These are phyloP conservation scores for Fusarium veterinarium DNA, from an alignment of 2,329 filamentous ascomycete genomes.

Conservation along the genomic window DNA sequence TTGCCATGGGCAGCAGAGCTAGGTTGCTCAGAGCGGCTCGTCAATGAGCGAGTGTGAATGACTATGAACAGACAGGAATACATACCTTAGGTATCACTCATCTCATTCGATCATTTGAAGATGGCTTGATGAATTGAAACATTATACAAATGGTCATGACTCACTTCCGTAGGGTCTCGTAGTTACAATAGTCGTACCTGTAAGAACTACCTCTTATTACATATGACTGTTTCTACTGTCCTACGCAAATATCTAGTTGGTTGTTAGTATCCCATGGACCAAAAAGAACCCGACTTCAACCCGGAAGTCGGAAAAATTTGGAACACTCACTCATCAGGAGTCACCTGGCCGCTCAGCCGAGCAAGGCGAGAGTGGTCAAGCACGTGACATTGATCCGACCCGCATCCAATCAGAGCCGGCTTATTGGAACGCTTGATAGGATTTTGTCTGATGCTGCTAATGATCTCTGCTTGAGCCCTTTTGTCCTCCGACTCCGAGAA, in stretches of 20 bases:
- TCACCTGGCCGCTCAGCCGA: conserved; percentile 38
- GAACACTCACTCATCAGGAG: conserved; percentile 11
- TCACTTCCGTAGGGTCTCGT: not conserved
- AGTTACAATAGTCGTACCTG: not conserved
- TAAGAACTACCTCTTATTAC: not conserved
- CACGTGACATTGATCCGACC: conserved; percentile 53
- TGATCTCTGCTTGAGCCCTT: conserved; percentile 55
- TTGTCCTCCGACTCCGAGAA: conserved; percentile 54
- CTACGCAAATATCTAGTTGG: not conserved
- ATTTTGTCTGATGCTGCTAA: conserved; percentile 53
- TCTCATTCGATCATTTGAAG: not conserved
- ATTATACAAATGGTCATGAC: not conserved
- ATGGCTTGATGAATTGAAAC: not conserved
- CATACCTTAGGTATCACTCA: not conserved
- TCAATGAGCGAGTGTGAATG: not conserved
- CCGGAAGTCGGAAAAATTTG: conserved; percentile 39
- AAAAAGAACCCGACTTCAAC: conserved; percentile 29
- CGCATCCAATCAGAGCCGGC: conserved; percentile 55
- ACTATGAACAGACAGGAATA: not conserved
- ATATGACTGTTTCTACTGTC: not conserved
- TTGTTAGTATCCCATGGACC: not conserved
- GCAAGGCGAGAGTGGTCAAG: conserved; percentile 23
- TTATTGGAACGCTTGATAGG: conserved; percentile 57
- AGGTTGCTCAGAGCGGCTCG: not conserved
- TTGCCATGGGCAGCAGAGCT: conserved; percentile 20